Evolutionary conservation across 331 rosid species (phyloP).

Genomic region (Cucumis variabilis): DNA sequence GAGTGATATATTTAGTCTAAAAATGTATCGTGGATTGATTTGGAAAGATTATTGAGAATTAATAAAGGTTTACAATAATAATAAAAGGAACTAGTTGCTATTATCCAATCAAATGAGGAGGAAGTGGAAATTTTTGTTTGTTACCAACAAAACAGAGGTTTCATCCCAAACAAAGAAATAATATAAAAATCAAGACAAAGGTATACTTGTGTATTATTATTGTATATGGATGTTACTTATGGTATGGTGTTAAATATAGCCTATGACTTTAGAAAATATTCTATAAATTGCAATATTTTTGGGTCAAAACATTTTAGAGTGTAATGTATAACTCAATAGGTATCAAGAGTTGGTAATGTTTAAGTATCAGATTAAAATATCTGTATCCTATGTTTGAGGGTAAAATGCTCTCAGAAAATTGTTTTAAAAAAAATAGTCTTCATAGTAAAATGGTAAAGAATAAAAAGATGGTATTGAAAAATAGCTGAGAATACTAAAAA

Average conservation of each 20-base stretch:
- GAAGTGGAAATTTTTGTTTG: conserved; percentile 18
- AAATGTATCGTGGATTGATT: neutral
- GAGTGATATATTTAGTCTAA: neutral
- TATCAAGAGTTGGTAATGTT: neutral
- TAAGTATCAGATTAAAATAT: neutral
- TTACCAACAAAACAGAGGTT: conserved; percentile 8
- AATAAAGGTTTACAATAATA: neutral
- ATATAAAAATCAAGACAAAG: neutral
- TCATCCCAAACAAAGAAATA: neutral
- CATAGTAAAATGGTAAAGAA: rapidly evolving
- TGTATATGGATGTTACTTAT: neutral
- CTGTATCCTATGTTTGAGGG: neutral
- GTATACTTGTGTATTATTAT: neutral
- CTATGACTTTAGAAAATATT: neutral
- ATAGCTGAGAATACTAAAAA: neutral
- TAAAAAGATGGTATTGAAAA: neutral
- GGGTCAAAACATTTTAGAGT: neutral
- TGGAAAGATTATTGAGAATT: conserved; percentile 10
- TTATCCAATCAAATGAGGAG: conserved; percentile 7
- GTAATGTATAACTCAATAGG: neutral
- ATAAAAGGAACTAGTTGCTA: conserved; percentile 1
- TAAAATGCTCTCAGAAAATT: neutral
- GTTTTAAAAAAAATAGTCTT: neutral
- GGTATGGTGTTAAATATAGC: neutral
- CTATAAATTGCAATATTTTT: neutral